phyloP scores from a whole-genome alignment of 2,329 filamentous ascomycete species.

The Ascocoryne sarcoides region DNA sequence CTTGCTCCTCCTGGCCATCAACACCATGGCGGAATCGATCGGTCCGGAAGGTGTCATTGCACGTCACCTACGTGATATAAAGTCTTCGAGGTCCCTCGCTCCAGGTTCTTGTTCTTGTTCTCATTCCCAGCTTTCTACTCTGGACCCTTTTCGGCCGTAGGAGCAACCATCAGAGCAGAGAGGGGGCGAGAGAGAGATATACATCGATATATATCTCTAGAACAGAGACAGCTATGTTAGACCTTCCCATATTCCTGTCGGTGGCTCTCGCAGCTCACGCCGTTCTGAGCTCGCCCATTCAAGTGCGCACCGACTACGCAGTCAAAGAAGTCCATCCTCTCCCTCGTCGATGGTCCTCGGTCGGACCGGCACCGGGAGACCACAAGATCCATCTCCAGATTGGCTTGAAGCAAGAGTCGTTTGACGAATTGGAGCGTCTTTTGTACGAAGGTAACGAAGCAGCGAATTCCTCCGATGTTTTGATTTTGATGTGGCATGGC shows the following conservation, averaged over 20 bases:
- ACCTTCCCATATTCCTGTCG: constrained; percentile 3
- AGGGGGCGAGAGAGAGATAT: too few relatives aligned
- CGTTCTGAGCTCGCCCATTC: constrained; percentile 24
- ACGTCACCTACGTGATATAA: too few relatives aligned
- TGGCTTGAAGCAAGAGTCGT: constrained; percentile 47
- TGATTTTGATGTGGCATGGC: too few relatives aligned
- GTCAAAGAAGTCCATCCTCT: constrained; percentile 48
- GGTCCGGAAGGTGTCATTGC: too few relatives aligned
- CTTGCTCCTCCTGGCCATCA: too few relatives aligned
- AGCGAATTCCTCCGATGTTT: too few relatives aligned
- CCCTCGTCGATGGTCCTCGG: constrained; percentile 40
- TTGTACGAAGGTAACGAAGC: constrained; percentile 43
- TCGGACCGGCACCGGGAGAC: constrained; percentile 37
- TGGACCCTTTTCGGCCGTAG: too few relatives aligned
- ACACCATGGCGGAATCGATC: too few relatives aligned
- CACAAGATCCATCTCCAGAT: constrained; percentile 47
- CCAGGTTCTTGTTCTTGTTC: too few relatives aligned
- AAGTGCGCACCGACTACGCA: constrained; percentile 35
- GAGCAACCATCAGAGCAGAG: too few relatives aligned
- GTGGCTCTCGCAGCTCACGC: constrained; percentile 8
- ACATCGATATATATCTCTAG: background rate
- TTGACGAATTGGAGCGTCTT: constrained; percentile 46
- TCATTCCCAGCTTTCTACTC: too few relatives aligned
- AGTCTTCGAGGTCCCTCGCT: too few relatives aligned
- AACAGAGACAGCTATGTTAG: constrained; percentile 3